Evolutionary conservation across 768 basidiomycete species (phyloP).

Genomic region (Lentinula boryana): DNA sequence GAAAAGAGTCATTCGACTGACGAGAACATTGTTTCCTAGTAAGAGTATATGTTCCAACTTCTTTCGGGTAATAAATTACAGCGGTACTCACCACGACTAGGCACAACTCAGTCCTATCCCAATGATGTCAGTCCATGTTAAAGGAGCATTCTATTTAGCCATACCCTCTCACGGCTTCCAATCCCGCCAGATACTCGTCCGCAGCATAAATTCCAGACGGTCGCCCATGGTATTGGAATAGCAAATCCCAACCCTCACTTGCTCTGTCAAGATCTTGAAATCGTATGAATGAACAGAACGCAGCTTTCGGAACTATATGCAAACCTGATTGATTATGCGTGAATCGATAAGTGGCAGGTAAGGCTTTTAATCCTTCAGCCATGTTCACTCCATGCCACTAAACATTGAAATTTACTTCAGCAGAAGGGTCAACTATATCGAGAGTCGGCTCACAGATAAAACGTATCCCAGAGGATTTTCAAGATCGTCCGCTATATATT

Average conservation of each 20-base stretch:
- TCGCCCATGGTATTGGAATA: conserved; percentile 54
- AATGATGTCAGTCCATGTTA: neutral
- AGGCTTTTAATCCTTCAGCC: conserved; percentile 51
- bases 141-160: neutral
- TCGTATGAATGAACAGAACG: neutral
- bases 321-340: conserved; percentile 52
- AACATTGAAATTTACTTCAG: neutral
- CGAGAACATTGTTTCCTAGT: conserved; percentile 57
- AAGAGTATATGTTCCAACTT: neutral
- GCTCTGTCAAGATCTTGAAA: conserved; percentile 40
- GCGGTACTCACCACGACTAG: conserved; percentile 38
- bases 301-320: neutral
- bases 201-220: conserved; percentile 52
- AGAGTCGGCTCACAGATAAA: conserved; percentile 1
- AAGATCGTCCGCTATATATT: neutral
- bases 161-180: conserved; percentile 48
- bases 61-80: neutral
- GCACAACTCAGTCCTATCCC: conserved; percentile 44
- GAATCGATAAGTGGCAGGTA: conserved; percentile 48
- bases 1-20: conserved; percentile 17
- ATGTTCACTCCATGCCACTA: conserved; percentile 57
- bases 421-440: neutral
- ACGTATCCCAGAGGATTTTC: conserved; percentile 7
- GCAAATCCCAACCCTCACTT: conserved; percentile 46
- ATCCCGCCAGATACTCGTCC: conserved; percentile 52